Conservation (phyloP, 306 rosid genomes). For the Dryas alaskensis region DNA sequence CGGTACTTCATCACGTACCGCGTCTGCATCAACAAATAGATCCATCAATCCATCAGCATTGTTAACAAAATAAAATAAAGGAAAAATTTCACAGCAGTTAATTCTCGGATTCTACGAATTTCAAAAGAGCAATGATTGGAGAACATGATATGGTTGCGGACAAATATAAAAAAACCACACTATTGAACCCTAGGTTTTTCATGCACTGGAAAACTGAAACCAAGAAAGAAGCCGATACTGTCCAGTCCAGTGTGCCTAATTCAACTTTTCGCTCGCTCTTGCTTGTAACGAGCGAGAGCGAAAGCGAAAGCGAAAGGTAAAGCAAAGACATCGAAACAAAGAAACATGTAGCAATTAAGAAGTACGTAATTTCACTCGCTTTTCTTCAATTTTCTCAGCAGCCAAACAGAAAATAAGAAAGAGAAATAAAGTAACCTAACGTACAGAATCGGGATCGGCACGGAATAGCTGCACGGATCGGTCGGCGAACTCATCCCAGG, state of each 20-base stretch:
- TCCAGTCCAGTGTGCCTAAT: not conserved
- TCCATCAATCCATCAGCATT: not conserved
- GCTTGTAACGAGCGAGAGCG: too few relatives aligned
- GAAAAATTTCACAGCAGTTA: too few relatives aligned
- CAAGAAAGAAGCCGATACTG: not conserved
- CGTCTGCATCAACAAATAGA: constrained; percentile 45
- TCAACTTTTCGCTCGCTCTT: not conserved
- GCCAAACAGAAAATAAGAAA: constrained; percentile 9
- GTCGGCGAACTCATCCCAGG: constrained; percentile 80
- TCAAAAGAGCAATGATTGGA: too few relatives aligned
- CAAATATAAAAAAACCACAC: not conserved
- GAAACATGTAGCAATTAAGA: not conserved
- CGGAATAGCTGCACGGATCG: constrained; percentile 86
- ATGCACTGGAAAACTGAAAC: not conserved
- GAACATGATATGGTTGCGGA: too few relatives aligned
- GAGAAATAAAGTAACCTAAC: constrained; percentile 23
- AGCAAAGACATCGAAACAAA: not conserved
- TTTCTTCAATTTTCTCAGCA: constrained; percentile 17
- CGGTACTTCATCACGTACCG: constrained; percentile 77
- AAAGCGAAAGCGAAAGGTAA: not conserved
- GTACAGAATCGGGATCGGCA: constrained; percentile 74
- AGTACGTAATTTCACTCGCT: not conserved
- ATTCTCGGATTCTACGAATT: too few relatives aligned
- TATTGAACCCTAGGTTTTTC: not conserved
- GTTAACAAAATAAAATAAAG: too few relatives aligned